Base-by-base conservation (phyloP, 2,329 filamentous ascomycete genomes). In the Elsinoe fawcettii region DNA sequence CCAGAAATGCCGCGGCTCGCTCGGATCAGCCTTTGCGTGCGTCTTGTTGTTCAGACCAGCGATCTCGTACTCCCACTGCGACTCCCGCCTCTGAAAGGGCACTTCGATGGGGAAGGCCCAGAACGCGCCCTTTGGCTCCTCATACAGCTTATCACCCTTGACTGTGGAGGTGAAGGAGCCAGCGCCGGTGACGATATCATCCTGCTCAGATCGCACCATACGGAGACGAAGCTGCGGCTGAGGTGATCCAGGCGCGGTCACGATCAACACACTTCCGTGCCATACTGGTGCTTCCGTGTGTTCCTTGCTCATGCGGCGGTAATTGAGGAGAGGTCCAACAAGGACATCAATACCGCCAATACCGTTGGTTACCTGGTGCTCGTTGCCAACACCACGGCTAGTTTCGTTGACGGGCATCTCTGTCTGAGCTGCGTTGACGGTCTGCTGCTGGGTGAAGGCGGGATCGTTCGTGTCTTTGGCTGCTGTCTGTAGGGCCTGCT, bases 181-280 rank as follows among this genome's bases (percentile, higher is more conserved):
- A 25, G 23, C 16, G 16, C 54, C 54, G 9, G 54, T 56, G 25
- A 56, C 43, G 37, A 56, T 56, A 66, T 63, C 36, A 66, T 70
- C 51, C 68, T 70, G 51, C 64, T 64, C 46, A 32, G 72, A 73
- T 32, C 79, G 80, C 54, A 84, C 65, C 16, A 73, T 72, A 14
- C 69, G 71, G 63, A 92, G 71, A 23, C 77, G 76, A 39, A 95
- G 83, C 61, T 79, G 74, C 1, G 80, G 78, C 60, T 82, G 79
- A 18, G 76, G 74, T 66, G 81, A 83, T 22, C 87, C 87, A 3
- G 90, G 87, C 54, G 80, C 84, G 14, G 86, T 87, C 55, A 96
- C 90, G 51, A 96, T 75, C 64, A 96, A 75, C 6, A 95, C 87
- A 69, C 90, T 95, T 58, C 92, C 91, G 65, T 88, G 77, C 91